phyloP scores from a whole-genome alignment of 768 basidiomycete species.

The Phylloporus sp. region DNA sequence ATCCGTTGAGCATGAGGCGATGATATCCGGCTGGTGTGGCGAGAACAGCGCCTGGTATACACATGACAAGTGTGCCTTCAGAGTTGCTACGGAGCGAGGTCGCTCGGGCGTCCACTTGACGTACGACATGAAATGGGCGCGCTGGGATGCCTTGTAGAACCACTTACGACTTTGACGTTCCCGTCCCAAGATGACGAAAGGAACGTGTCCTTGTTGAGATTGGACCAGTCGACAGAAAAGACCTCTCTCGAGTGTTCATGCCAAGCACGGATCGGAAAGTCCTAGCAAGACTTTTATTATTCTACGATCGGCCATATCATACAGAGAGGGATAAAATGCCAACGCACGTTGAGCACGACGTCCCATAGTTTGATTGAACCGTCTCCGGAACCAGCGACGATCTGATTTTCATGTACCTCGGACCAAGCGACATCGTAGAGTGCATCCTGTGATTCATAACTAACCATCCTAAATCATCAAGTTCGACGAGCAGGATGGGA shows the following conservation, averaged over 20 bases:
- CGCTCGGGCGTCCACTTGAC: constrained; percentile 83
- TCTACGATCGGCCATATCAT: constrained; percentile 21
- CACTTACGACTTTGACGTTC: constrained; percentile 75
- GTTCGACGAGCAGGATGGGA: not conserved
- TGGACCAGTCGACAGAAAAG: constrained; percentile 94
- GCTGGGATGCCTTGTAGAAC: not conserved
- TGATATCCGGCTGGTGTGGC: constrained; percentile 78
- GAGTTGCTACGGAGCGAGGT: constrained; percentile 71
- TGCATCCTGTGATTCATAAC: constrained; percentile 88
- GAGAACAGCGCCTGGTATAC: constrained; percentile 92
- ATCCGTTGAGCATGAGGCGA: constrained; percentile 85
- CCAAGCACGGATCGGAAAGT: constrained; percentile 87
- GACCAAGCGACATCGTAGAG: constrained; percentile 93
- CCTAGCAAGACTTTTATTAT: constrained; percentile 46
- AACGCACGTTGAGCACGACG: constrained; percentile 70
- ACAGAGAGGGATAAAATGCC: not conserved
- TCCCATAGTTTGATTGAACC: constrained; percentile 92
- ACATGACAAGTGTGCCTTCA: constrained; percentile 80
- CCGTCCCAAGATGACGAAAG: constrained; percentile 92
- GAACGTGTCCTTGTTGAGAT: constrained; percentile 84
- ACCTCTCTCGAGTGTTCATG: constrained; percentile 93
- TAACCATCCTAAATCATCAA: constrained; percentile 28
- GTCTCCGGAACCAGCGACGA: constrained; percentile 86
- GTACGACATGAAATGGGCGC: not conserved
- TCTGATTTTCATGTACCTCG: constrained; percentile 90